Evolutionary conservation across 768 basidiomycete species (phyloP).

Genomic region (Lentinula aciculospora): DNA sequence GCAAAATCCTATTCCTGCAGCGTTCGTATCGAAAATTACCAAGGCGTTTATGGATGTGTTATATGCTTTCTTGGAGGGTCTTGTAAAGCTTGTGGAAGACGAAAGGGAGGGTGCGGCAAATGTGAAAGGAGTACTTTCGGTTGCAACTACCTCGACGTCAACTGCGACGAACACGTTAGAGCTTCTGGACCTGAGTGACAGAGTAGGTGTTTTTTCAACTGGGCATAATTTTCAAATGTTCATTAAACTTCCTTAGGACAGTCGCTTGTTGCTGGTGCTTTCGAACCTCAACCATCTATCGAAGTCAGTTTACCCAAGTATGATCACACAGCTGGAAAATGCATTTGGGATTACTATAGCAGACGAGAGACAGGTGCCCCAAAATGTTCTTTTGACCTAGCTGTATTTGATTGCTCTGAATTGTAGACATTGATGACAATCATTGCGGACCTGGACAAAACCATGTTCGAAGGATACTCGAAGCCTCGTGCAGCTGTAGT

Average conservation of each 20-base stretch:
- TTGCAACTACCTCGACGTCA: constrained; percentile 21
- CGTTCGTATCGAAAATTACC: constrained; percentile 69
- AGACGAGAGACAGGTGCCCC: constrained; percentile 65
- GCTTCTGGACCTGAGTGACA: constrained; percentile 54
- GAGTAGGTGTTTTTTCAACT: constrained; percentile 35
- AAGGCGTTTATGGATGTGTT: constrained; percentile 82
- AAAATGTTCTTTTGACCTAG: constrained; percentile 7
- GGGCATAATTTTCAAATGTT: constrained; percentile 1
- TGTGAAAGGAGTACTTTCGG: constrained; percentile 29
- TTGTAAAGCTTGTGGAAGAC: constrained; percentile 73
- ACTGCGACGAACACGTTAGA: constrained; percentile 44
- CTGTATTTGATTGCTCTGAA: neutral
- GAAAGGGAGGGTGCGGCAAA: constrained; percentile 41
- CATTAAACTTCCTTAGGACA: constrained; percentile 51
- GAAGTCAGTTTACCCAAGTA: constrained; percentile 62
- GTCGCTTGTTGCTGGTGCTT: constrained; percentile 79
- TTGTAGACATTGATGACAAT: constrained; percentile 67
- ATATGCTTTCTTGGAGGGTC: constrained; percentile 82
- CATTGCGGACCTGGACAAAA: constrained; percentile 80
- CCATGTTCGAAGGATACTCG: constrained; percentile 83
- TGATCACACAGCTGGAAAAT: constrained; percentile 76
- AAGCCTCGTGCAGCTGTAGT: constrained; percentile 75
- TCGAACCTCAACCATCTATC: constrained; percentile 83
- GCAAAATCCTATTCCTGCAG: constrained; percentile 55
- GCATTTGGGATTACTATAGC: constrained; percentile 67